Percentiles rank a stretch among this genome's conserved stretches.
Conservation (phyloP, 179 eudicot species). For the Spinacia oleracea region DNA sequence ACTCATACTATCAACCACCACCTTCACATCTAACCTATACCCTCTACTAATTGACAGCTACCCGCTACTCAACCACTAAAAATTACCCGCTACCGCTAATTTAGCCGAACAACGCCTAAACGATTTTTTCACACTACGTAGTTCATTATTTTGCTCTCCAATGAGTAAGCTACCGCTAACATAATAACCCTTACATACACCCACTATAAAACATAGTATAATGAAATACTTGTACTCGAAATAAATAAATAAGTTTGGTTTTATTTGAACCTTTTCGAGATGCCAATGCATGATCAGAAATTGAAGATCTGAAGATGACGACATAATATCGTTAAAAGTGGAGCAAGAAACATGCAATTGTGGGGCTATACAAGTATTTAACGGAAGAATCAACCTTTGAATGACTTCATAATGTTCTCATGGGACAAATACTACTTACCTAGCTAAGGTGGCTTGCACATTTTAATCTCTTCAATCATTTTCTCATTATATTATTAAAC, state of each 20-base stretch:
- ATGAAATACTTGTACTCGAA: not conserved
- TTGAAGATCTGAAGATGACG: conserved; percentile 8
- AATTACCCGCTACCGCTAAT: no score
- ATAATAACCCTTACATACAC: no score
- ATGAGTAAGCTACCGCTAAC: no score
- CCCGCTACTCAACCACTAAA: no score
- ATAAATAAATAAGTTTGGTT: not conserved
- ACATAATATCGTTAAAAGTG: not conserved
- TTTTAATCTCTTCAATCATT: not conserved
- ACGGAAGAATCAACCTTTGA: not conserved
- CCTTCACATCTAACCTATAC: no score
- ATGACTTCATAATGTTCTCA: conserved; percentile 1
- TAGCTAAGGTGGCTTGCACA: not conserved
- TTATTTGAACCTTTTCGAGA: not conserved
- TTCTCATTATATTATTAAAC: not conserved
- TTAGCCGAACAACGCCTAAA: no score
- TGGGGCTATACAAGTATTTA: conserved; percentile 1
- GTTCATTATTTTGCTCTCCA: no score
- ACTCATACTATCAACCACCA: no score
- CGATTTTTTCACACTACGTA: no score
- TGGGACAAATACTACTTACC: not conserved
- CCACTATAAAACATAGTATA: no score
- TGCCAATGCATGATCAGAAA: not conserved
- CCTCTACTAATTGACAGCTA: no score
- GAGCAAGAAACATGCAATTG: conserved; percentile 1